Base-by-base conservation (phyloP, 2,329 filamentous ascomycete genomes). In the Bipolaris oryzae region DNA sequence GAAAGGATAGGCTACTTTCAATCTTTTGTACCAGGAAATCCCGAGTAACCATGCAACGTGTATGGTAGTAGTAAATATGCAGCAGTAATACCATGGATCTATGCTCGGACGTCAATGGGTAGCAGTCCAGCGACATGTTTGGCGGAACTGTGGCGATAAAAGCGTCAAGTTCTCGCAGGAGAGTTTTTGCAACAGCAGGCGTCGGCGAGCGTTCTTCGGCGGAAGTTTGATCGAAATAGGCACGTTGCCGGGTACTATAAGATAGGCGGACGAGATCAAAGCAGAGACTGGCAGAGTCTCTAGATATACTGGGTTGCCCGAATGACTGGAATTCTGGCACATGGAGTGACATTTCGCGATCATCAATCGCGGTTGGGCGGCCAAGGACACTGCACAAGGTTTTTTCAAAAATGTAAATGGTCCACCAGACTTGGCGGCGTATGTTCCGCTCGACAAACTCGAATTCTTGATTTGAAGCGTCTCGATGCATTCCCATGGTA, bases 401-500 rank as follows among this genome's bases (percentile, higher is more conserved):
- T 37, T 63, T 65, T 37, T 72, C 70, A 41, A 69, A 68, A 20
- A 47, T 61, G 51, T 71, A 70, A 9, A 72, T 62, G 1, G 62
- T 65, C 65, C 65, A 69, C 67, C 67, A 72, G 4, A 70, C 66
- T 41, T 66, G 60, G 39, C 67, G 58, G 10, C 70, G 61, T 18
- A 56, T 63, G n/a, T 68, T 67, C 16, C 67, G 60, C 47, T 72
- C 70, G 16, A 71, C 61, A 2, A 64, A 58, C n/a, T 77, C 72
- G 50, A 79, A 77, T 1, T 75, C 70, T 33, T 69, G 65, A n/a
- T 74, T 75, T 0, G 74, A 70, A 25, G 70, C 74, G 58, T 79
- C 77, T 31, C 77, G 73, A 57, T 80, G 78, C 75, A 80, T 77
- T 3, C 78, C 78, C 50, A 80, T 70, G 13, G 76, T 77, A 51